These are phyloP conservation scores for Diaporthe helianthi DNA, from an alignment of 2,329 filamentous ascomycete species.

Conservation along the genomic window DNA sequence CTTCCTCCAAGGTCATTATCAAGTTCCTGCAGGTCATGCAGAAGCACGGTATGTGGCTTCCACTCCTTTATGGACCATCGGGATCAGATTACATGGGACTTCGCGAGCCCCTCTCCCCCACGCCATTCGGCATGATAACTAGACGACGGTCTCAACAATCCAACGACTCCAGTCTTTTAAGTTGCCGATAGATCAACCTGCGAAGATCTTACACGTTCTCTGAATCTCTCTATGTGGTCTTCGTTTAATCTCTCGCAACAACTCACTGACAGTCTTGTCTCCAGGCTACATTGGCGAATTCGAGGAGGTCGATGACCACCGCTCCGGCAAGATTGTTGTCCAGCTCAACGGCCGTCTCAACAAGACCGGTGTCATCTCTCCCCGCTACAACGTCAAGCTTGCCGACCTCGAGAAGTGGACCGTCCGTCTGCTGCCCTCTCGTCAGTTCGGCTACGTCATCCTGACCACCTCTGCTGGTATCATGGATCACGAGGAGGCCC, in stretches of 20 bases:
- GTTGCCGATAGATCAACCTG: conserved; percentile 91
- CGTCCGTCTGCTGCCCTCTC: conserved; percentile 96
- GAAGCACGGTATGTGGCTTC: conserved; percentile 85
- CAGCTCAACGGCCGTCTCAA: conserved; percentile 98
- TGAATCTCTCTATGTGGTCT: conserved; percentile 76
- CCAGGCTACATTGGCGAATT: conserved; percentile 99
- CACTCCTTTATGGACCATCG: conserved; percentile 16
- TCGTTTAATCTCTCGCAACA: conserved; percentile 98
- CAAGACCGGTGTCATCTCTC: conserved; percentile 99
- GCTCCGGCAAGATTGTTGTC: conserved; percentile 99
- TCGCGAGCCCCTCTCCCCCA: conserved; percentile 34
- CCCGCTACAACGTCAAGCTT: conserved; percentile 99
- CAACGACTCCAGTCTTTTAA: conserved; percentile 99
- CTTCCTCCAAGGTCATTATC: conserved; percentile 98
- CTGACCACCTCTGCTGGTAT: conserved; percentile 99
- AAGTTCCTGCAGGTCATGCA: conserved; percentile 99
- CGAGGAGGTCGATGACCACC: conserved; percentile 99
- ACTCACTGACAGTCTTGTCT: conserved; percentile 64
- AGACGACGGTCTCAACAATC: conserved; percentile 85
- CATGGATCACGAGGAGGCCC: conserved; percentile 99
- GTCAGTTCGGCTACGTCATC: conserved; percentile 99
- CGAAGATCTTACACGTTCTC: conserved; percentile 98
- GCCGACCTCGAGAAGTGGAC: conserved; percentile 99
- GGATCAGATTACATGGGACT: conserved; percentile 24
- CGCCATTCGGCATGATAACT: conserved; percentile 98